Percentiles rank a stretch among this genome's conserved stretches.
phyloP scores from a whole-genome alignment of 805 yeast genomes.

The Lipomyces yamanashiensis region DNA sequence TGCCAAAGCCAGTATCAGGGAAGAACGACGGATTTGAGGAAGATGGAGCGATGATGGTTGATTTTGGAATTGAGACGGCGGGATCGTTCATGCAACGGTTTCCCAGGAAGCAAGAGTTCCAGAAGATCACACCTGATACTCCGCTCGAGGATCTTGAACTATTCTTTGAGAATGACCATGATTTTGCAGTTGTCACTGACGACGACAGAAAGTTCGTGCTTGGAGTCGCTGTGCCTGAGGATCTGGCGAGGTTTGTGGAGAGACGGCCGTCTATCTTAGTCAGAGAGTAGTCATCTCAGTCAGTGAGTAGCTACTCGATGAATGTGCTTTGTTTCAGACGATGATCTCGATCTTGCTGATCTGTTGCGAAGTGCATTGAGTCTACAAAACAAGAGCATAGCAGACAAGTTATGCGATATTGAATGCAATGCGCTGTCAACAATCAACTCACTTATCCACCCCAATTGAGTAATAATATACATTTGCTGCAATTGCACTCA shows the following conservation, averaged over 20 bases:
- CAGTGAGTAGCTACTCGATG: not conserved
- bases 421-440: too few species aligned
- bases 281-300: not conserved
- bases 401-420: too few species aligned
- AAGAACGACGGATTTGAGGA: slow-evolving; percentile 15
- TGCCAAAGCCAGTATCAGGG: not conserved
- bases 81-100: slow-evolving; percentile 39
- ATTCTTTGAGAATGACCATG: slow-evolving; percentile 54
- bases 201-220: slow-evolving; percentile 57
- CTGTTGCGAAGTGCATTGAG: too few species aligned
- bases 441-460: too few species aligned
- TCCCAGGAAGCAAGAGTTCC: slow-evolving; percentile 42
- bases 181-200: slow-evolving; percentile 63
- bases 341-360: too few species aligned
- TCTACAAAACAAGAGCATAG: too few species aligned
- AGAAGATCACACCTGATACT: slow-evolving; percentile 57
- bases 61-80: slow-evolving; percentile 17
- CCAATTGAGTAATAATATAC: too few species aligned
- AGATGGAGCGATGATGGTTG: slow-evolving; percentile 39
- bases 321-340: too few species aligned
- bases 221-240: slow-evolving; percentile 62
- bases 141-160: slow-evolving; percentile 58
- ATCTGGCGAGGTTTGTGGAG: slow-evolving; percentile 50
- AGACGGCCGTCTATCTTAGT: slow-evolving; percentile 48
- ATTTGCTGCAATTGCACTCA: too few species aligned